Evolutionary conservation across 2,329 filamentous ascomycete genomes (phyloP), one percentile per base, ranked within the genome.

Genomic region (Fusarium burgessii): DNA sequence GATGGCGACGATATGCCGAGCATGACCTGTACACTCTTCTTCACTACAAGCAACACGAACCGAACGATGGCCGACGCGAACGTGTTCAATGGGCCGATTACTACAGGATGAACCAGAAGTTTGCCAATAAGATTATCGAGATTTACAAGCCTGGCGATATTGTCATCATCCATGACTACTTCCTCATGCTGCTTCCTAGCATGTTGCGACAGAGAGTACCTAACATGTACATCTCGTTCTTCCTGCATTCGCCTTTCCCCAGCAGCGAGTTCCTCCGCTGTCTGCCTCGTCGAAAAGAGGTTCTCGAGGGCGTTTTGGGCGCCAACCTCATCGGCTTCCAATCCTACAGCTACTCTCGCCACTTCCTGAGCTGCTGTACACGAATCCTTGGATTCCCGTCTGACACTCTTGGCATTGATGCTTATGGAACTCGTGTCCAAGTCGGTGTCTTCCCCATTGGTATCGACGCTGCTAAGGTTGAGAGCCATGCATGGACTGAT

Each of bases 291-390:
- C 90, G 95, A 73, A 97, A 97, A 81, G 94, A 98, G 79, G 87
- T 98, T 14, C 85, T 98, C 17, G 94, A 96, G 74, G 96, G 96
- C 51, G 90, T 97, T 49, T 86, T 98, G 43, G 95, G 95, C 20
- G 90, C 95, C 60, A 98, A 98, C 80, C 91, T 98, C 84, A 90
- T 98, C 69, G 95, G 94, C 2, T 98, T 98, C 83, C 95, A 98
- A 81, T 96, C 94, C 11, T 96, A 94, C 83, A 96, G 94, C 80
- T 98, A 97, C 81, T 95, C 95, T 17, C 90, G 95, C 27, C 95
- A 98, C 80, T 98, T 98, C 80, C 90, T 94, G 40, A 97, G 94
- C 72, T 98, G 95, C 82, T 98, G 95, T 82, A 97, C 94, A 3
- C 90, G 95, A 29, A 92, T 98, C 51, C 86, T 98, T 11, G 93